Percentiles rank a stretch among this genome's conserved stretches.
These are phyloP conservation scores for Hypoxylon intermedium DNA, from an alignment of 495 filamentous ascomycete species.

Conservation along the genomic window DNA sequence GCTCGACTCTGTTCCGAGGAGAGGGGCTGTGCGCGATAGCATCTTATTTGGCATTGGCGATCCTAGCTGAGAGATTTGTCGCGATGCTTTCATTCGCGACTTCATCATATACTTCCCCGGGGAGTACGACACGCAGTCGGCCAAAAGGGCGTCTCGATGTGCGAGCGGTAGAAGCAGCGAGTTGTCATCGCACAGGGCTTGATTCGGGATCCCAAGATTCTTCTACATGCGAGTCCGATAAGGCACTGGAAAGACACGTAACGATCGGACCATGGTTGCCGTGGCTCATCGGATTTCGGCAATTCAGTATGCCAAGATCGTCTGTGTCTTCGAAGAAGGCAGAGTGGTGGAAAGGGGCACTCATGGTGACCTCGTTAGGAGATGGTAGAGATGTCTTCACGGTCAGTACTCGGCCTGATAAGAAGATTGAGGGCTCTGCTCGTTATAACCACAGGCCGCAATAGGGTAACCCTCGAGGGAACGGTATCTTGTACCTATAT, in stretches of 20 bases:
- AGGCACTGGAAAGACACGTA: too few species aligned
- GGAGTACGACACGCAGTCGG: conserved; percentile 63
- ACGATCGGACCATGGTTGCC: conserved; percentile 75
- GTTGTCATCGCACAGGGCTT: conserved; percentile 69
- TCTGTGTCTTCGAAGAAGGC: conserved; percentile 73
- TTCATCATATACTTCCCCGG: conserved; percentile 59
- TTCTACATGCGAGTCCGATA: too few species aligned
- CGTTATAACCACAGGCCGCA: too few species aligned
- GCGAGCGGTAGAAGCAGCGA: conserved; percentile 69
- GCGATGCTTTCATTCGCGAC: conserved; percentile 42
- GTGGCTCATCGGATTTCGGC: conserved; percentile 79
- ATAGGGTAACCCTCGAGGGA: not conserved
- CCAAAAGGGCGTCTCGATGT: conserved; percentile 66
- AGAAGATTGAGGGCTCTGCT: too few species aligned
- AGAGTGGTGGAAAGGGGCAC: conserved; percentile 68
- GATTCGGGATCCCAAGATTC: conserved; percentile 69
- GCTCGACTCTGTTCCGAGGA: conserved; percentile 51
- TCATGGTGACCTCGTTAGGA: conserved; percentile 57
- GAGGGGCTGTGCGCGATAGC: conserved; percentile 58
- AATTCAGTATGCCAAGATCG: conserved; percentile 73
- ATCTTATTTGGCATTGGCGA: conserved; percentile 48
- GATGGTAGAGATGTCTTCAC: too few species aligned
- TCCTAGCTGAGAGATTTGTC: conserved; percentile 21
- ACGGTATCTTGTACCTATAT: not conserved
- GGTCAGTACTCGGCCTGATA: too few species aligned